Evolutionary conservation across 1,139 yeast genomes (phyloP), one percentile per base, ranked within the genome.

Genomic region (Kazachstania sp.): DNA sequence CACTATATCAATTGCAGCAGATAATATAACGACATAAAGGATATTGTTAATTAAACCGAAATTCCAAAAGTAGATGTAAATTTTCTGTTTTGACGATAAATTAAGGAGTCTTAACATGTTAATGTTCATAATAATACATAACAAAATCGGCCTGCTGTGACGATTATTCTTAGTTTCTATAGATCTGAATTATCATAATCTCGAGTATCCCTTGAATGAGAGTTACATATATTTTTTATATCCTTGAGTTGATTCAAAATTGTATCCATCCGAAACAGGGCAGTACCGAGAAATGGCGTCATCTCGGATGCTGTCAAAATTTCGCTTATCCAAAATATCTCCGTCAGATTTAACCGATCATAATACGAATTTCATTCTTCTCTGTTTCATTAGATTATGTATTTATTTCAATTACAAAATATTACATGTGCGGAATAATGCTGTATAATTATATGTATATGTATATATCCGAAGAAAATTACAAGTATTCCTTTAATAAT

Each of bases 1-100:
- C 1, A 90, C 97, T 18, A 92, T 70, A 61, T 92, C 97, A 37
- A 86, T 78, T 2, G 97, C 97, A 0, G 97, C 95, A 0, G 95
- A 82, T 19, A 92, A 71, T 39, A 90, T 88, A 30, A 92, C 92
- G 43, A 90, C 97, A 67, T 90, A 92, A 2, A 90, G 75, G 6
- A 90, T 84, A 63, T 92, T 92, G 67, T 92, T 92, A 43, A 88
- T 71, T 18, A 90, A 74, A 0, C 97, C 98, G 66, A 90, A 86
- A 3, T 83, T 63, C 79, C 94, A 83, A 66, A 90, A 90, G 8
- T 84, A 72, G 0, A 65, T 45, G 55, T 79, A 82, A 15, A 45
- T 30, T 13, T 13, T 20, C 4, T 29, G 18, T 37, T 37, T 41
- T 12, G 31, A 6, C 18, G 12, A 28, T 15, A 32, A 32, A 32